Conservation (phyloP, 495 filamentous ascomycete species). For the Penicillium coffeae region DNA sequence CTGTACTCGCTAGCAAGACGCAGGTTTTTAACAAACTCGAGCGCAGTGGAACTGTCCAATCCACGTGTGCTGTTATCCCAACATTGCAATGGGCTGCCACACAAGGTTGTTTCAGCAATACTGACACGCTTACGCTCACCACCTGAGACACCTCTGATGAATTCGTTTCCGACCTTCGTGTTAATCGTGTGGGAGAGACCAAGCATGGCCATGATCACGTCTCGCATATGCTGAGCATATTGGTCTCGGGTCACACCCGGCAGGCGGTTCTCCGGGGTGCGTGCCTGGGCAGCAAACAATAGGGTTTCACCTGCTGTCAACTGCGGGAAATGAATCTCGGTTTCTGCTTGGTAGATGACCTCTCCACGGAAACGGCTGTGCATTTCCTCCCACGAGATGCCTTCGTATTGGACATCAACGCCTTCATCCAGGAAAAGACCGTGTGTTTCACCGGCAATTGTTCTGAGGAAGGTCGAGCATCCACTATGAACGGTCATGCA, state of each 20-base stretch:
- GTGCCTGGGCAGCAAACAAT: slow-evolving; percentile 56
- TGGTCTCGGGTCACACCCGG: slow-evolving; percentile 45
- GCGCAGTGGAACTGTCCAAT: slow-evolving; percentile 73
- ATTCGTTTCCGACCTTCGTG: slow-evolving; percentile 66
- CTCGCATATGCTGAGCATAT: slow-evolving; percentile 48
- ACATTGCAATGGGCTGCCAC: slow-evolving; percentile 67
- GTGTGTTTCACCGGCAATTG: slow-evolving; percentile 71
- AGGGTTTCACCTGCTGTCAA: slow-evolving; percentile 65
- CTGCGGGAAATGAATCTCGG: slow-evolving; percentile 65
- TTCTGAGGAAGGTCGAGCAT: slow-evolving; percentile 76
- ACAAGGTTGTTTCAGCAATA: slow-evolving; percentile 60
- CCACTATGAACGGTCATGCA: slow-evolving; percentile 40
- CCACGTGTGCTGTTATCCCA: slow-evolving; percentile 91
- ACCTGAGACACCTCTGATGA: slow-evolving; percentile 78
- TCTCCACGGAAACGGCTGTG: slow-evolving; percentile 63
- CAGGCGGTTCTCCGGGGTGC: slow-evolving; percentile 46
- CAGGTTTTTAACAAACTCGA: slow-evolving; percentile 74
- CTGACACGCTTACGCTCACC: slow-evolving; percentile 75
- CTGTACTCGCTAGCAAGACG: slow-evolving; percentile 62
- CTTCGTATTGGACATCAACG: slow-evolving; percentile 73
- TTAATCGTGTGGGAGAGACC: slow-evolving; percentile 57
- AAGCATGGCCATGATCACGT: slow-evolving; percentile 62
- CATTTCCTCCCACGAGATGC: slow-evolving; percentile 57
- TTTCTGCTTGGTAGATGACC: slow-evolving; percentile 62
- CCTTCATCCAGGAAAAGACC: slow-evolving; percentile 63